Conservation (phyloP, 495 filamentous ascomycete species). For the Margaritispora aquatica region DNA sequence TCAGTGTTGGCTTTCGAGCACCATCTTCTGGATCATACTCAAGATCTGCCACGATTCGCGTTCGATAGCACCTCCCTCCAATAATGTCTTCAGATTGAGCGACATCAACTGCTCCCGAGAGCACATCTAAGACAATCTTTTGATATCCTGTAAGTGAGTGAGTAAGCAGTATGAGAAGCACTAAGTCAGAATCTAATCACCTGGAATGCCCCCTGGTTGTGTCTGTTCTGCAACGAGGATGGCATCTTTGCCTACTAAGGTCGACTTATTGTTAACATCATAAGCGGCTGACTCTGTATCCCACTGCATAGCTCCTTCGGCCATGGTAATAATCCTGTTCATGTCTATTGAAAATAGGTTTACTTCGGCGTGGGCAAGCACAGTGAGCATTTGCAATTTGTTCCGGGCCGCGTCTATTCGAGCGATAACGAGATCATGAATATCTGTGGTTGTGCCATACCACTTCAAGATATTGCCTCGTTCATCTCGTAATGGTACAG, state of each 20-base stretch:
- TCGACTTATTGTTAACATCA: not conserved
- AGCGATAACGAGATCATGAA: conserved; percentile 54
- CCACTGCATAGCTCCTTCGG: conserved; percentile 55
- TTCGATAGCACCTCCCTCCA: conserved; percentile 51
- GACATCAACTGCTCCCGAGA: conserved; percentile 40
- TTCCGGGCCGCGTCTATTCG: conserved; percentile 50
- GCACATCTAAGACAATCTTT: conserved; percentile 45
- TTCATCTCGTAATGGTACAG: conserved; percentile 50
- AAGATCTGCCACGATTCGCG: conserved; percentile 51
- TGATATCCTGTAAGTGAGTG: conserved; percentile 41
- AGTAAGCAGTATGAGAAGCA: conserved; percentile 30
- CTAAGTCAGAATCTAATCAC: conserved; percentile 1
- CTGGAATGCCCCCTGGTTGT: conserved; percentile 12
- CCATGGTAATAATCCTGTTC: conserved; percentile 46
- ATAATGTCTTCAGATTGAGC: conserved; percentile 37
- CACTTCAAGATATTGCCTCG: conserved; percentile 58
- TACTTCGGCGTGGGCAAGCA: conserved; percentile 57
- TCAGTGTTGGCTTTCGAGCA: conserved; percentile 37
- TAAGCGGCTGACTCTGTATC: conserved; percentile 23
- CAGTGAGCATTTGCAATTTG: conserved; percentile 51
- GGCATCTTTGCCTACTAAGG: conserved; percentile 4
- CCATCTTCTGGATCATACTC: conserved; percentile 35
- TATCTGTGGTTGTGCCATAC: conserved; percentile 64
- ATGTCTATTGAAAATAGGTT: conserved; percentile 63
- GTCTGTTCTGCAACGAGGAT: not conserved